Conservation (phyloP, 352 stramenopile genomes). For the Thalassiosira ordinaria region DNA sequence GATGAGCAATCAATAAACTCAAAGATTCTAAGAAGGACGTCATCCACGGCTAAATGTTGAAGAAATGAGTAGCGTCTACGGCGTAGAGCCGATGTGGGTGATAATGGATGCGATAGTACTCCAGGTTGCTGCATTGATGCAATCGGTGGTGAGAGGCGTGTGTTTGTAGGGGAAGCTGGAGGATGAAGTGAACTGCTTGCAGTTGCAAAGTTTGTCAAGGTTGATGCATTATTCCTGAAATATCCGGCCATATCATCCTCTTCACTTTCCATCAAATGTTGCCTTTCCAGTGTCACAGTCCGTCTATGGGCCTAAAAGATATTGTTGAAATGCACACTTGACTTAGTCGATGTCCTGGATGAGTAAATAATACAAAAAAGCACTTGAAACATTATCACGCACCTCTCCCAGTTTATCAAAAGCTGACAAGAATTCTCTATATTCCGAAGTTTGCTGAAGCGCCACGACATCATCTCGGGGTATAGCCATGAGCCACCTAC, state of each 20-base stretch:
- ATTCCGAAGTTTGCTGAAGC: constrained; percentile 67
- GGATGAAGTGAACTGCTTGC: neutral
- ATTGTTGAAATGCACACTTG: neutral
- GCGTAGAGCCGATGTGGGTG: constrained; percentile 3
- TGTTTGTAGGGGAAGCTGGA: neutral
- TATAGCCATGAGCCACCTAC: constrained; percentile 68
- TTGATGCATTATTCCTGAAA: neutral
- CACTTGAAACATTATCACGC: neutral
- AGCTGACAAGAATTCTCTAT: constrained; percentile 62
- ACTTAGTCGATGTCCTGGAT: too few relatives aligned
- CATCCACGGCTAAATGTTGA: constrained; percentile 67
- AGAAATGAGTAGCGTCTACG: constrained; percentile 53
- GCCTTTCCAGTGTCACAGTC: constrained; percentile 52
- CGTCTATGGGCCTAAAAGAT: constrained; percentile 57
- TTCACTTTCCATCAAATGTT: constrained; percentile 37
- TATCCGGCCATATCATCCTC: constrained; percentile 11
- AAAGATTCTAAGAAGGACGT: constrained; percentile 69
- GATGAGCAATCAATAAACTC: constrained; percentile 72
- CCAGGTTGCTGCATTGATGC: neutral
- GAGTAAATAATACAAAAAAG: too few relatives aligned
- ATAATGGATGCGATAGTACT: too few relatives aligned
- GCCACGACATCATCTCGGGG: constrained; percentile 66
- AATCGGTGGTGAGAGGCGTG: constrained; percentile 7
- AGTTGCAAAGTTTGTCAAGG: neutral
- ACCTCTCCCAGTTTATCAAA: constrained; percentile 65